Conservation (phyloP, 352 stramenopile genomes). For the Paralagenidium karlingii region DNA sequence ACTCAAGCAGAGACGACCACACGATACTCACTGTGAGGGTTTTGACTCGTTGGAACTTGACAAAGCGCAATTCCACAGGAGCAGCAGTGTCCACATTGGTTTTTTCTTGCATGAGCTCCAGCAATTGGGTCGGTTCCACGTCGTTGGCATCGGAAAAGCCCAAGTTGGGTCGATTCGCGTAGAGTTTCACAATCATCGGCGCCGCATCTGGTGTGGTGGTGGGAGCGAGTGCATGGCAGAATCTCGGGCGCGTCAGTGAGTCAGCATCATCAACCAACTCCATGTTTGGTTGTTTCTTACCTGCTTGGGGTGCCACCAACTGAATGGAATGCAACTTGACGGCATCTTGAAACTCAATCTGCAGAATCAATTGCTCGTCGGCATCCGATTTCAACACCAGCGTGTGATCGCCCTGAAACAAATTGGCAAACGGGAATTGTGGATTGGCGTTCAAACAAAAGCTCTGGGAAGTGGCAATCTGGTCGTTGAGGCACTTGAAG, state of each 20-base stretch:
- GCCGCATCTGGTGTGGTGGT: conserved; percentile 18
- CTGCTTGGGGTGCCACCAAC: conserved; percentile 31
- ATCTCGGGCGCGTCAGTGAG: not conserved
- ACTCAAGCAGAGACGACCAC: not conserved
- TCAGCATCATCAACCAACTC: too few relatives aligned
- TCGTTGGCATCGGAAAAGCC: conserved; percentile 59
- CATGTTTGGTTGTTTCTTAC: too few relatives aligned
- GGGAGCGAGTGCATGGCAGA: not conserved
- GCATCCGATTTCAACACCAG: conserved; percentile 67
- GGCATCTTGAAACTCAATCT: conserved; percentile 70
- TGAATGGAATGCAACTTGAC: conserved; percentile 72
- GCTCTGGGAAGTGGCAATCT: conserved; percentile 41
- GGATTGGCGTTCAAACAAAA: conserved; percentile 76
- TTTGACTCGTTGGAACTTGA: conserved; percentile 75
- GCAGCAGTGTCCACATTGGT: conserved; percentile 21
- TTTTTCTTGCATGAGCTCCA: conserved; percentile 43
- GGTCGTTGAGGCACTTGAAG: conserved; percentile 40
- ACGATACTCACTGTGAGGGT: conserved; percentile 28
- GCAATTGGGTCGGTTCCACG: conserved; percentile 57
- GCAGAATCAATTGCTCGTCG: conserved; percentile 69
- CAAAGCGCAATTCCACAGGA: conserved; percentile 61
- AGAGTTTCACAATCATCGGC: conserved; percentile 53
- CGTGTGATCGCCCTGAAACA: conserved; percentile 68
- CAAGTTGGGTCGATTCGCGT: conserved; percentile 55
- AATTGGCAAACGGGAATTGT: conserved; percentile 52